phyloP scores from a whole-genome alignment of 352 stramenopile species.

The Vaucheria bursata region DNA sequence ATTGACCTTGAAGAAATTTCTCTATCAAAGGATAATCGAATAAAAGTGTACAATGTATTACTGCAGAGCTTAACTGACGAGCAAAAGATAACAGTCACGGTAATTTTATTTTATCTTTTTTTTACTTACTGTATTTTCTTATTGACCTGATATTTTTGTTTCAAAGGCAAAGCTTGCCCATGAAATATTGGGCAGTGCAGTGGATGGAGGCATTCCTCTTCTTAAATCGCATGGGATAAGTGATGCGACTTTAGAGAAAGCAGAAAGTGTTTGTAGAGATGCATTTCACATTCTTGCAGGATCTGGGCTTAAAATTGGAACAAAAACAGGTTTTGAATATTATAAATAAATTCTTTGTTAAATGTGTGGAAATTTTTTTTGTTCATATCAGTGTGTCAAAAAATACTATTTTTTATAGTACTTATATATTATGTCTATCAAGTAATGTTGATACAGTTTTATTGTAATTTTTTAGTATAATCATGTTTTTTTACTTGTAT shows the following conservation, averaged over 20 bases:
- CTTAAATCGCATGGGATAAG: conserved; percentile 1
- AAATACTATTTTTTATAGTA: too few relatives aligned
- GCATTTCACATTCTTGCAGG: conserved; percentile 32
- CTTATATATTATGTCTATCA: too few relatives aligned
- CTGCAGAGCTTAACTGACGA: conserved; percentile 86
- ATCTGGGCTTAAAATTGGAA: conserved; percentile 69
- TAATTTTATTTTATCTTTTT: background rate
- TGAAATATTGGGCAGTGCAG: conserved; percentile 51
- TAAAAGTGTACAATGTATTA: conserved; percentile 83
- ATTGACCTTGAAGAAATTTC: conserved; percentile 58
- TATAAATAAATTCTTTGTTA: too few relatives aligned
- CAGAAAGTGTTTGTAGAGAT: conserved; percentile 29
- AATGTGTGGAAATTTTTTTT: too few relatives aligned
- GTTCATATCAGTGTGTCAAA: too few relatives aligned
- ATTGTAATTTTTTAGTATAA: too few relatives aligned
- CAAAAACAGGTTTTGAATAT: conserved; percentile 19
- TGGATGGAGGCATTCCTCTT: conserved; percentile 58
- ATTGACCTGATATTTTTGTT: conserved; percentile 11
- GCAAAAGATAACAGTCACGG: conserved; percentile 88
- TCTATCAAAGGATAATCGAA: conserved; percentile 54
- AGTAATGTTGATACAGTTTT: too few relatives aligned
- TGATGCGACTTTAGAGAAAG: conserved; percentile 15
- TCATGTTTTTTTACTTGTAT: too few relatives aligned
- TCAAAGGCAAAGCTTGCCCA: background rate
- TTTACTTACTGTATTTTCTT: background rate